Evolutionary conservation across 805 yeast species (phyloP).

Genomic region (Tetrapisispora phaffii): DNA sequence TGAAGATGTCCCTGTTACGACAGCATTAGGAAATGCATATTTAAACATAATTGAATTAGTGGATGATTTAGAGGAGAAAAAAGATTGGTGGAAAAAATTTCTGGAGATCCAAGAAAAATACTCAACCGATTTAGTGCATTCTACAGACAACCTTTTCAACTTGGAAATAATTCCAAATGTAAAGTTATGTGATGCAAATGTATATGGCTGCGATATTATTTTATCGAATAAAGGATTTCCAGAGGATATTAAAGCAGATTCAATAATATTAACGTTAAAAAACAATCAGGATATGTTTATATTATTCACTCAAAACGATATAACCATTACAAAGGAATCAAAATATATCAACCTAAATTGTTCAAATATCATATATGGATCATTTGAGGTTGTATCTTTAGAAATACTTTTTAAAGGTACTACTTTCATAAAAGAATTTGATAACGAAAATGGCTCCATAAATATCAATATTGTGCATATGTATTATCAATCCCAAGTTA

Average conservation of each 20-base stretch:
- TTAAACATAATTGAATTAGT: conserved; percentile 21
- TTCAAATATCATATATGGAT: conserved; percentile 17
- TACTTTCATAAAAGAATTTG: conserved; percentile 20
- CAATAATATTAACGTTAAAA: conserved; percentile 14
- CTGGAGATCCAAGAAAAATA: conserved; percentile 9
- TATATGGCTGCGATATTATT: conserved; percentile 12
- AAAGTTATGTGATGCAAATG: conserved; percentile 11
- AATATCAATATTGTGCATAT: conserved; percentile 5
- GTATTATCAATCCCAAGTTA: conserved; percentile 12
- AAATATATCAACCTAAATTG: conserved; percentile 10
- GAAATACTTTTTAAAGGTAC: conserved; percentile 22
- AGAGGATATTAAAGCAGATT: conserved; percentile 9
- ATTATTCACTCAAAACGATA: conserved; percentile 7
- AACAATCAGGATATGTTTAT: conserved; percentile 11
- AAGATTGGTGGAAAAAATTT: conserved; percentile 23
- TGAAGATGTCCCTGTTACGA: conserved; percentile 18
- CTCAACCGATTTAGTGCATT: conserved; percentile 15
- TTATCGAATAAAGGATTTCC: conserved; percentile 14
- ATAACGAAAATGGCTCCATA: background rate
- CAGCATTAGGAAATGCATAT: conserved; percentile 24
- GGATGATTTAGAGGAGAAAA: conserved; percentile 9
- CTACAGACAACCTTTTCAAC: conserved; percentile 18
- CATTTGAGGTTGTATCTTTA: conserved; percentile 14
- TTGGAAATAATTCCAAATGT: conserved; percentile 6
- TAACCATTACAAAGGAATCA: conserved; percentile 5